Conservation (phyloP, 495 filamentous ascomycete genomes). For the Neurospora tetraspora region DNA sequence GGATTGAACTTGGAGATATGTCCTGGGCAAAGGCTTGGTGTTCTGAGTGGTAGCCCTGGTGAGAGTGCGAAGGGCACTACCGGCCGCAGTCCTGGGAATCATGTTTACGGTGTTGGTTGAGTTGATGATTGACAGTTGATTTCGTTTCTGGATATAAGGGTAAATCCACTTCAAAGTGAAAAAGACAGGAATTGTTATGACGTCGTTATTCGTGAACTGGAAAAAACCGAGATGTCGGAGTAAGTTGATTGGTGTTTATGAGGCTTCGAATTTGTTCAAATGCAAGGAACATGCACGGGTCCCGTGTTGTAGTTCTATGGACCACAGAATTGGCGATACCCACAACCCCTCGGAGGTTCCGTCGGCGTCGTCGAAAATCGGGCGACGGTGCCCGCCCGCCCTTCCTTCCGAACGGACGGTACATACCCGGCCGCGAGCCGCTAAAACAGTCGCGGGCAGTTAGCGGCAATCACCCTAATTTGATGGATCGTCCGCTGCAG, state of each 20-base stretch:
- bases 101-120: not conserved
- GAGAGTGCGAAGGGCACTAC: not conserved
- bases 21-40: not conserved
- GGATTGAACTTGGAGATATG: not conserved
- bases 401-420: not conserved
- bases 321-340: not conserved
- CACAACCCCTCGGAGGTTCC: not conserved
- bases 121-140: not conserved
- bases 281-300: not conserved
- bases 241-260: not conserved
- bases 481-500: not conserved
- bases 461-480: not conserved
- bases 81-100: not conserved
- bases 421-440: not conserved
- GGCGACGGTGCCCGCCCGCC: not conserved
- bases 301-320: not conserved
- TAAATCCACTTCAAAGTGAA: not conserved
- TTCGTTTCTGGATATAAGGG: not conserved
- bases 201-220: not conserved
- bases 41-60: not conserved
- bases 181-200: not conserved
- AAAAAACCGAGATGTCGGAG: not conserved
- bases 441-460: not conserved
- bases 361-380: not conserved
- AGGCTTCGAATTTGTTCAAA: not conserved